phyloP scores from a whole-genome alignment of 148 eudicot genomes.

The Diospyros kaki region DNA sequence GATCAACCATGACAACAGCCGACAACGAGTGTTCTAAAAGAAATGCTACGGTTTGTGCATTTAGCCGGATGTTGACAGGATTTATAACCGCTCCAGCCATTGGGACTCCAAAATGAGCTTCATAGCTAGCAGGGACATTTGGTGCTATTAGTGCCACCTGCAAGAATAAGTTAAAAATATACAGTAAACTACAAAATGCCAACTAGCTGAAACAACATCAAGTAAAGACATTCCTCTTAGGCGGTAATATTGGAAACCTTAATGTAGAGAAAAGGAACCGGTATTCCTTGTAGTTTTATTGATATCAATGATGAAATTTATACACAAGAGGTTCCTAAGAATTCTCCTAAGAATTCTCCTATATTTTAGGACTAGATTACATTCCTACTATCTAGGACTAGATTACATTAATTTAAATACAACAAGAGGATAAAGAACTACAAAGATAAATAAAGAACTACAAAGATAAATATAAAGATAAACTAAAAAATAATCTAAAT shows the following conservation, averaged over 20 bases:
- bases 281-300: too few species aligned
- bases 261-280: too few species aligned
- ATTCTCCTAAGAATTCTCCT: too few species aligned
- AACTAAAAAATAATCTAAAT: too few species aligned
- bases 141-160: conserved; percentile 97
- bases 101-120: conserved; percentile 96
- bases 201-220: neutral
- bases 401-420: too few species aligned
- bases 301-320: too few species aligned
- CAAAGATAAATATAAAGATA: too few species aligned
- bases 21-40: conserved; percentile 73
- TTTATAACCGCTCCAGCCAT: conserved; percentile 93
- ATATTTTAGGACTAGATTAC: too few species aligned
- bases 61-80: conserved; percentile 78
- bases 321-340: too few species aligned
- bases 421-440: too few species aligned
- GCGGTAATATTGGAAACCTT: neutral
- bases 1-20: conserved; percentile 75
- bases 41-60: conserved; percentile 70
- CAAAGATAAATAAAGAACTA: too few species aligned
- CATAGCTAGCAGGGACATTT: conserved; percentile 83
- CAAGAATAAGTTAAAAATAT: conserved; percentile 12
- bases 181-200: conserved; percentile 3
- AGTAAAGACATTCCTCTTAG: neutral
- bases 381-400: too few species aligned